Evolutionary conservation across 2,329 filamentous ascomycete genomes (phyloP), one percentile per base, ranked within the genome.

Genomic region (Ophiosphaerella herpotricha): DNA sequence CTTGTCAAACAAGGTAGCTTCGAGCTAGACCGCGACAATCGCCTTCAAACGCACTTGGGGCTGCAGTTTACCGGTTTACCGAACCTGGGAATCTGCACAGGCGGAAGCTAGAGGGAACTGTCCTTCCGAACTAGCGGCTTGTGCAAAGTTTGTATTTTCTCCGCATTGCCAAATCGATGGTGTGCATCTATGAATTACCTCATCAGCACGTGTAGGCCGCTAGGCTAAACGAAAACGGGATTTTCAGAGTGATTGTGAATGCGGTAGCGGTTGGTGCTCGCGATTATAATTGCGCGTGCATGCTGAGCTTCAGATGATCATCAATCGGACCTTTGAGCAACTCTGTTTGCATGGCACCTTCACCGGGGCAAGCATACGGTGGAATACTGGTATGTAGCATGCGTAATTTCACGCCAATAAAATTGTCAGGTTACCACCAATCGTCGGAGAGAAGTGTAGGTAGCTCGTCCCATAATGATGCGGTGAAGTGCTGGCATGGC

Each of bases 81-180:
- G 38, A 23, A n/a, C 21, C 9, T 16, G 14, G 36, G 23, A 23
- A 16, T 21, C 36, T 16, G 9, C n/a, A 26, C 24, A 26, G 2
- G 38, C 38, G 38, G 38, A 24, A 23, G n/a, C 38, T 40, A 29
- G 13, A 29, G 24, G 38, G 38, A 31, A 40, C 24, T 40, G 26
- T 40, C 38, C 38, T 40, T 40, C 38, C 38, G 38, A 40, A 40
- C 38, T n/a, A 23, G 38, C 26, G 38, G 38, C 21, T 26, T 5
- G 11, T 26, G n/a, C 7, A 40, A 16, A n/a, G 38, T 40, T 26
- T 40, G 38, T 4, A 13, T 13, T 12, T 29, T 26, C 38, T 39
- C 38, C 38, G 38, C 38, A 29, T n/a, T 29, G 13, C 38, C 26
- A 11, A 13, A 21, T 39, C 14, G 21, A 7, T 24, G 7, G 26